Evolutionary conservation across 176 grass and related monocot genomes (phyloP).

Genomic region (Oryza brachyantha): DNA sequence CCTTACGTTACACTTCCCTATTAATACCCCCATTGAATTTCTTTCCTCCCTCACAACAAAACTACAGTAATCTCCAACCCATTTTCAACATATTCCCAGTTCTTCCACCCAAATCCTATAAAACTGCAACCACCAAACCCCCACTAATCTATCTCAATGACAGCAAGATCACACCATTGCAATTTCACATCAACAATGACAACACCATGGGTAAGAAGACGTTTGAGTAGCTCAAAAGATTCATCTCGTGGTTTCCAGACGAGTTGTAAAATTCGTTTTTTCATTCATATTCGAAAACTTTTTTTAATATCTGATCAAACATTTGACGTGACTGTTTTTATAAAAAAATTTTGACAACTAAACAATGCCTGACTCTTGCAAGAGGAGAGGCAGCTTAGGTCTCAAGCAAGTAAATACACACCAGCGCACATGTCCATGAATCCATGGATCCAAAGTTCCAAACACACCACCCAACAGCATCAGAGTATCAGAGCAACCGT

Average conservation of each 20-base stretch:
- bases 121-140: neutral
- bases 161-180: slow-evolving; percentile 7
- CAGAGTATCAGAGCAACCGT: neutral
- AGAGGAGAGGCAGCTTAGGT: slow-evolving; percentile 4
- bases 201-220: neutral
- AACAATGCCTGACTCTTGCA: neutral
- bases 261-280: too few species aligned
- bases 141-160: neutral
- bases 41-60: neutral
- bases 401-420: neutral
- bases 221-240: too few species aligned
- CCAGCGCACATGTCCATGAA: neutral
- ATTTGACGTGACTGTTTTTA: too few species aligned
- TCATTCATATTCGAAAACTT: too few species aligned
- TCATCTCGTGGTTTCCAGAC: too few species aligned
- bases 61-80: neutral
- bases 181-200: neutral
- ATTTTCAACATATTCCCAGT: neutral
- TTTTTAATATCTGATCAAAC: too few species aligned
- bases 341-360: too few species aligned
- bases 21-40: neutral
- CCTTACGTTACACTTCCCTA: neutral
- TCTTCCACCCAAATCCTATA: neutral
- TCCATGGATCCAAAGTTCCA: slow-evolving; percentile 14
- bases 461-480: neutral